Base-by-base conservation (phyloP, 495 filamentous ascomycete genomes). In the Aspergillus homomorphus region DNA sequence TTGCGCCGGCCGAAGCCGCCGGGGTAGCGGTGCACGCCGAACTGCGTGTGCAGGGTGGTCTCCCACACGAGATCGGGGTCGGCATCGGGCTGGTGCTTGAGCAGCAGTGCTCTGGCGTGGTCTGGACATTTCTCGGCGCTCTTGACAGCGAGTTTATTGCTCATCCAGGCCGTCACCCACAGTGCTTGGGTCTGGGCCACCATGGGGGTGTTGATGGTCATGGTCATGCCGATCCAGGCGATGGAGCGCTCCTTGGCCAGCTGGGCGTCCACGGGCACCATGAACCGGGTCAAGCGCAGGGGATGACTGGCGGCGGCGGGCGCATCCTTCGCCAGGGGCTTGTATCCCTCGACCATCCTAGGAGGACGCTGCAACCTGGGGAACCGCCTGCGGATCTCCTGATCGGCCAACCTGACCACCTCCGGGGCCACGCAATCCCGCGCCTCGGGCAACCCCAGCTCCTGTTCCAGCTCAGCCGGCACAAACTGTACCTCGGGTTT, bases 141-240 rank as follows among this genome's bases (percentile, higher is more conserved):
- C 24, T 62, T 80, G 9, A 68, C 57, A 7, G 61, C 64, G 3
- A 82, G 60, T 48, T 79, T 63, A 26, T 77, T 76, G 45, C 71
- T 62, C n/a, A 89, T 70, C 60, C 83, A 91, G 0, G 88, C 88
- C 18, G 79, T 72, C 30, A 89, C 81, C 90, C 89, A 94, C 10
- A 92, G 72, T 1, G 84, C 86, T 59, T 91, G 88, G 3, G 81
- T 69, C 53, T 92, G 86, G 1, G 88, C 83, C 4, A 85, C 71
- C 15, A 86, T 65, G 14, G 80, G 68, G n/a, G 85, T 86, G 61
- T 80, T 79, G 61, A 90, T 84, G 57, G 82, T 85, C 64, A 83
- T 80, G 20, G 87, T 63, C 16, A 82, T 70, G n/a, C 89, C 89
- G 43, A 81, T 72, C 62, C 90, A 89, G 4, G 84, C 88, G 53